These are phyloP conservation scores for Trametes maxima DNA, from an alignment of 768 basidiomycete species.

Conservation along the genomic window DNA sequence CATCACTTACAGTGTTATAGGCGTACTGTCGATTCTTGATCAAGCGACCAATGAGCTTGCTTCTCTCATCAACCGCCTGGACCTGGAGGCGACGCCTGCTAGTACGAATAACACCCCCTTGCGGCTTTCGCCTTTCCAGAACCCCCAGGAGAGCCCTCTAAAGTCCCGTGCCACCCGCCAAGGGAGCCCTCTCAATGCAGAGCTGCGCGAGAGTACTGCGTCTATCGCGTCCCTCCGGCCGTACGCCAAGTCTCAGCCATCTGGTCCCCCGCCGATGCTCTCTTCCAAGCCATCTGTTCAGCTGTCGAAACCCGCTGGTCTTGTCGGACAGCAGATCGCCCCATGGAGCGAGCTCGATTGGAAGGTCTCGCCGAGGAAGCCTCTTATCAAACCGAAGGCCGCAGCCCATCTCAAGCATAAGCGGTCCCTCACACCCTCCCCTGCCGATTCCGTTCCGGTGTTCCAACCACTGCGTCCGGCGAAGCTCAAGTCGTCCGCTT, in stretches of 20 bases:
- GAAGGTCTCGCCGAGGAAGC: slow-evolving; percentile 43
- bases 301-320: slow-evolving; percentile 6
- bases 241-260: slow-evolving; percentile 41
- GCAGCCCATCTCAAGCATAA: slow-evolving; percentile 45
- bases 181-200: slow-evolving; percentile 23
- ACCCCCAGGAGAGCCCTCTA: slow-evolving; percentile 37
- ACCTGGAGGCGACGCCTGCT: slow-evolving; percentile 75
- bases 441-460: slow-evolving; percentile 58
- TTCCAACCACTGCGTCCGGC: slow-evolving; percentile 63
- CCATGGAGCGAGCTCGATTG: slow-evolving; percentile 58
- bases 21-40: slow-evolving; percentile 68
- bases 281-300: slow-evolving; percentile 8
- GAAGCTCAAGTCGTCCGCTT: slow-evolving; percentile 30
- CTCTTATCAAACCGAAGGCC: slow-evolving; percentile 27
- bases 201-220: slow-evolving; percentile 37
- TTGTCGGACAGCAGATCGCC: slow-evolving; percentile 57
- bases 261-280: slow-evolving; percentile 18
- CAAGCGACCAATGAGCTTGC: slow-evolving; percentile 82
- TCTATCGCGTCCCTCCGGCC: slow-evolving; percentile 54
- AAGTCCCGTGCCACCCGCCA: slow-evolving; percentile 29
- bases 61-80: slow-evolving; percentile 76
- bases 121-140: slow-evolving; percentile 23
- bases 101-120: slow-evolving; percentile 44
- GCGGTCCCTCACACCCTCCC: slow-evolving; percentile 58
- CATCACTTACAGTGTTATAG: slow-evolving; percentile 34